phyloP scores from a whole-genome alignment of 495 filamentous ascomycete species.

The Cercophora newfieldiana region DNA sequence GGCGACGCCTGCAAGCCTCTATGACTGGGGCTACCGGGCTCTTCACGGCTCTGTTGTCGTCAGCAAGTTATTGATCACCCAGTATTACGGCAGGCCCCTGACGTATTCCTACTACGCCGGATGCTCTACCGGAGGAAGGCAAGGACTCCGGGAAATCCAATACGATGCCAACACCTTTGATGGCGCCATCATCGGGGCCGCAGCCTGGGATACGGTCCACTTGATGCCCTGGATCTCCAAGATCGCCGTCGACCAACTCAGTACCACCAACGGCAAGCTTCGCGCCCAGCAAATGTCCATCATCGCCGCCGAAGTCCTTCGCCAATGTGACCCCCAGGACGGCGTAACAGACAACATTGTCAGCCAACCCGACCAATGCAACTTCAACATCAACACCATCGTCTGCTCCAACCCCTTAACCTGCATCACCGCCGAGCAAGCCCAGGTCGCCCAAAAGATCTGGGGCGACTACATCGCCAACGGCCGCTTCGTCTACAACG shows the following conservation, averaged over 20 bases:
- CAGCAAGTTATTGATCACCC: conserved; percentile 43
- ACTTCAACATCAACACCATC: conserved; percentile 54
- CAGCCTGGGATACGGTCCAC: conserved; percentile 47
- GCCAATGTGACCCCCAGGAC: conserved; percentile 66
- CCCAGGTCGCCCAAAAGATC: conserved; percentile 53
- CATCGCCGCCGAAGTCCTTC: conserved; percentile 58
- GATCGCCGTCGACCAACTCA: conserved; percentile 42
- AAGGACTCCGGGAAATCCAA: conserved; percentile 56
- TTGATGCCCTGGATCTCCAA: conserved; percentile 52
- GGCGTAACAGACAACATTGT: conserved; percentile 66
- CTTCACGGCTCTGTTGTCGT: conserved; percentile 51
- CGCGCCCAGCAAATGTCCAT: conserved; percentile 49
- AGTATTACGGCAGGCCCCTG: conserved; percentile 46
- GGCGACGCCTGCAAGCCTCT: conserved; percentile 43
- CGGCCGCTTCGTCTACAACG: conserved; percentile 54
- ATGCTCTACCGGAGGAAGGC: conserved; percentile 61
- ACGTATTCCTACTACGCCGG: conserved; percentile 55
- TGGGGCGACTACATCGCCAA: conserved; percentile 53
- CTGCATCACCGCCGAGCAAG: conserved; percentile 60
- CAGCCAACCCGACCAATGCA: conserved; percentile 59
- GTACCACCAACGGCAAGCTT: conserved; percentile 51
- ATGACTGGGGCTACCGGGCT: conserved; percentile 52
- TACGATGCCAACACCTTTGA: conserved; percentile 61
- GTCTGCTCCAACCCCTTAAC: conserved; percentile 48
- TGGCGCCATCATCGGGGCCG: conserved; percentile 54